These are phyloP conservation scores for Rhizopogon vinicolor DNA, from an alignment of 768 basidiomycete species.

Conservation along the genomic window DNA sequence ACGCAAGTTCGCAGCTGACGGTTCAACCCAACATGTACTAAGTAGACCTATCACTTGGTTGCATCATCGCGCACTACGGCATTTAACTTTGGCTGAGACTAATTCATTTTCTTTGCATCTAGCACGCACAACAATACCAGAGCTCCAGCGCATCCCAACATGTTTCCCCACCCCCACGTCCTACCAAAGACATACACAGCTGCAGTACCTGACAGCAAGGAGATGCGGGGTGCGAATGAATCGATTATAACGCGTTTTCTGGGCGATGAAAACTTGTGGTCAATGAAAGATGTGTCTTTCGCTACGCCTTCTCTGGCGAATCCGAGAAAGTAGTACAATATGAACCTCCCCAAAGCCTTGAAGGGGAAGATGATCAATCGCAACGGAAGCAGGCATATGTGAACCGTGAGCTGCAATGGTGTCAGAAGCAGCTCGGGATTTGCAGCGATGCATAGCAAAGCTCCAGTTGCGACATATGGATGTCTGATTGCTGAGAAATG, in stretches of 20 bases:
- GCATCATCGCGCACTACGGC: too few species aligned
- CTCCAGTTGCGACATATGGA: neutral
- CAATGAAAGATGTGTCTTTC: neutral
- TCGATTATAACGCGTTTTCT: neutral
- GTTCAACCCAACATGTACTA: too few species aligned
- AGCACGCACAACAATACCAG: neutral
- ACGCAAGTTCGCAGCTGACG: too few species aligned
- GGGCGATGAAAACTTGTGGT: neutral
- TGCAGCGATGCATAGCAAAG: neutral
- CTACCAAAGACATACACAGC: neutral
- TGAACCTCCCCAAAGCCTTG: neutral
- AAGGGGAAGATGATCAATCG: neutral
- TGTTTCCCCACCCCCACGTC: neutral
- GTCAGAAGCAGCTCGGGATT: neutral
- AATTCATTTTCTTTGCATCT: neutral
- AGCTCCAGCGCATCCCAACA: neutral
- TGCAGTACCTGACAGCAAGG: neutral
- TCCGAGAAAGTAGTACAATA: neutral
- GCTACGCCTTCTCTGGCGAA: neutral
- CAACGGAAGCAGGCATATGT: neutral
- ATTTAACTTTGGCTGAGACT: too few species aligned
- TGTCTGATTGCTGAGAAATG: neutral
- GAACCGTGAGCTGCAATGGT: neutral
- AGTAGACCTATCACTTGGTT: too few species aligned
- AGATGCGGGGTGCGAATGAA: neutral